These are phyloP conservation scores for Verticillium klebahnii DNA, from an alignment of 2,329 filamentous ascomycete species.

Conservation along the genomic window DNA sequence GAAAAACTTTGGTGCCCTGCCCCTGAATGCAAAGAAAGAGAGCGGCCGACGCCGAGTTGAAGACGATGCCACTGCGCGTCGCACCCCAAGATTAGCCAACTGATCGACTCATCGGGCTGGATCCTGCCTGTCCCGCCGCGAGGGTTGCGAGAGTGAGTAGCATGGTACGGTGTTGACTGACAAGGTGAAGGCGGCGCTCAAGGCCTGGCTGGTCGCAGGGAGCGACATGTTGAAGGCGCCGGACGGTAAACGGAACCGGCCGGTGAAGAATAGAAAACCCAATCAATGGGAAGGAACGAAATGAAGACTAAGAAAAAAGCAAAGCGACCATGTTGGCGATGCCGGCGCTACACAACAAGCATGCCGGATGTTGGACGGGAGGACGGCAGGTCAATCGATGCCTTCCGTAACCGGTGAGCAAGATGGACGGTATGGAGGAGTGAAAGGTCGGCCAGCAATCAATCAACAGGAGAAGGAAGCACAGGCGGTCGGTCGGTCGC, in stretches of 20 bases:
- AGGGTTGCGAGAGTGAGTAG: background rate
- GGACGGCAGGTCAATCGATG: background rate
- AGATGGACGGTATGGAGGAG: conserved; percentile 11
- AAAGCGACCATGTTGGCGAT: conserved; percentile 6
- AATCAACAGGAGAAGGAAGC: background rate
- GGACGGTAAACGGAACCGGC: conserved; percentile 18
- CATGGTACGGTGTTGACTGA: conserved; percentile 27
- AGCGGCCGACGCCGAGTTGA: conserved; percentile 44
- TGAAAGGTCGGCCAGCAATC: conserved; percentile 1
- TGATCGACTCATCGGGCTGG: background rate
- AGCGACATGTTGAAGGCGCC: conserved; percentile 37
- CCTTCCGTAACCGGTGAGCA: conserved; percentile 6
- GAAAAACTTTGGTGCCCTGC: conserved; percentile 43
- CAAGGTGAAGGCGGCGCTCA: conserved; percentile 52
- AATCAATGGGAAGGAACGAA: conserved; percentile 39
- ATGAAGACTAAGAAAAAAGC: conserved; percentile 22
- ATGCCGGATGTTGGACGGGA: background rate
- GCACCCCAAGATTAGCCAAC: background rate
- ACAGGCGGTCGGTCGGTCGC: background rate
- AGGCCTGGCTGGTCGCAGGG: conserved; percentile 38
- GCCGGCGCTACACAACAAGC: background rate
- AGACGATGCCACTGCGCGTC: conserved; percentile 36
- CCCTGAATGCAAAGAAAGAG: conserved; percentile 41
- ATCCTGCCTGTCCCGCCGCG: background rate
- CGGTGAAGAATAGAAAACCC: conserved; percentile 30